Evolutionary conservation across 129 eudicot genomes (phyloP).

Genomic region (Helichrysum umbraculigerum): DNA sequence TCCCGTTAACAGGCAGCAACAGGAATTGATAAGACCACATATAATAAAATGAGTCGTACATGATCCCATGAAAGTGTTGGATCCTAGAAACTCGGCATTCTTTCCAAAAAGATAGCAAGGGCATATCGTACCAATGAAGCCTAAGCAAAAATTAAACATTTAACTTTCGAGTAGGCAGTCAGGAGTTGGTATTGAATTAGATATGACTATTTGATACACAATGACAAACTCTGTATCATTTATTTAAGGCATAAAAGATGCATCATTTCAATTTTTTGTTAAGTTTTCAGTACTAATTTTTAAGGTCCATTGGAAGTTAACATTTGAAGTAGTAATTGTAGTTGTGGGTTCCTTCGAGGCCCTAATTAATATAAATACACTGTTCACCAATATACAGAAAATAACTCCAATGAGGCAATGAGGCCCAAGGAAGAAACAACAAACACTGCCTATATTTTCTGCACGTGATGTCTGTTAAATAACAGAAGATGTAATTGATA

Average conservation of each 20-base stretch:
- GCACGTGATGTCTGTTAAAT: not conserved
- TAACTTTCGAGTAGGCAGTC: not conserved
- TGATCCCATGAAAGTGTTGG: slow-evolving; percentile 70
- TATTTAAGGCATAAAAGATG: not conserved
- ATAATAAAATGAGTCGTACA: slow-evolving; percentile 74
- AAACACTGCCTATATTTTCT: not conserved
- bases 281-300: not conserved
- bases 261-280: not conserved
- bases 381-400: no score
- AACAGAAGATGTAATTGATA: not conserved
- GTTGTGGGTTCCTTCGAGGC: not conserved
- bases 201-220: not conserved
- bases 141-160: slow-evolving; percentile 26
- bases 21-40: slow-evolving; percentile 66
- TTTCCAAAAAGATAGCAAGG: slow-evolving; percentile 88
- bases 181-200: not conserved
- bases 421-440: not conserved
- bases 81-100: slow-evolving; percentile 79
- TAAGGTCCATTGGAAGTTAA: not conserved
- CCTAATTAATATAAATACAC: not conserved
- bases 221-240: not conserved
- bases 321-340: not conserved
- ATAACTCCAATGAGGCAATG: no score
- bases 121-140: slow-evolving; percentile 67
- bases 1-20: slow-evolving; percentile 72